These are phyloP conservation scores for Parathielavia hyrcaniae DNA, from an alignment of 495 filamentous ascomycete species.

Conservation along the genomic window DNA sequence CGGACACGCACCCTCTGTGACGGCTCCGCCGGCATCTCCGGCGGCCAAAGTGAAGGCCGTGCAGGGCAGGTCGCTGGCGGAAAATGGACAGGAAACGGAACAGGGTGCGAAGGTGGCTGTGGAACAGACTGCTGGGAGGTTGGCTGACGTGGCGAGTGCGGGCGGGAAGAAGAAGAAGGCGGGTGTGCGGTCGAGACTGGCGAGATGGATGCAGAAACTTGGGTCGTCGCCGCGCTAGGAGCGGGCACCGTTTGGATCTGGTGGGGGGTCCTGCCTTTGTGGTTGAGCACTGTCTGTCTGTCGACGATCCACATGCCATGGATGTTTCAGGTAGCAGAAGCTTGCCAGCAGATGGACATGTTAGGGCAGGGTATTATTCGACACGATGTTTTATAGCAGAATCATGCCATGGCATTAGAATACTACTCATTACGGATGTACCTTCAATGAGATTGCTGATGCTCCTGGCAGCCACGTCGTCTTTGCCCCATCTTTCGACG, in stretches of 20 bases:
- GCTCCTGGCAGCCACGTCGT: too few relatives aligned
- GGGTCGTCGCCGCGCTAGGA: slow-evolving; percentile 9
- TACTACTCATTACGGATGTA: too few relatives aligned
- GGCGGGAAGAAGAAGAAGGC: background rate
- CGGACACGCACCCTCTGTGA: too few relatives aligned
- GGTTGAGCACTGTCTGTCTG: background rate
- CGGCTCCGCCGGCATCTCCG: too few relatives aligned
- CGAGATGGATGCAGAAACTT: slow-evolving; percentile 24
- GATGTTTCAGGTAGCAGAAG: background rate
- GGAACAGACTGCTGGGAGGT: background rate
- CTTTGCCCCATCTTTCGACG: background rate
- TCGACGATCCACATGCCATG: background rate
- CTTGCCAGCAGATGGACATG: background rate
- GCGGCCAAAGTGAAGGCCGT: too few relatives aligned
- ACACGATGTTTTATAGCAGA: background rate
- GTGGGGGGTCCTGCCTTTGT: background rate
- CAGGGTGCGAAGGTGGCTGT: too few relatives aligned
- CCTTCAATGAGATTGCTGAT: too few relatives aligned
- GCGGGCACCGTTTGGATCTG: background rate
- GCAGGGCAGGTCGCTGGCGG: too few relatives aligned
- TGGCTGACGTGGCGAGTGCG: background rate
- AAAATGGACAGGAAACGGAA: too few relatives aligned
- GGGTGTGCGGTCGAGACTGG: slow-evolving; percentile 15
- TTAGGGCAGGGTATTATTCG: background rate
- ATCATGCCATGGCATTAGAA: too few relatives aligned